phyloP scores from a whole-genome alignment of 2,329 filamentous ascomycete species.

The Scytalidium sp. region DNA sequence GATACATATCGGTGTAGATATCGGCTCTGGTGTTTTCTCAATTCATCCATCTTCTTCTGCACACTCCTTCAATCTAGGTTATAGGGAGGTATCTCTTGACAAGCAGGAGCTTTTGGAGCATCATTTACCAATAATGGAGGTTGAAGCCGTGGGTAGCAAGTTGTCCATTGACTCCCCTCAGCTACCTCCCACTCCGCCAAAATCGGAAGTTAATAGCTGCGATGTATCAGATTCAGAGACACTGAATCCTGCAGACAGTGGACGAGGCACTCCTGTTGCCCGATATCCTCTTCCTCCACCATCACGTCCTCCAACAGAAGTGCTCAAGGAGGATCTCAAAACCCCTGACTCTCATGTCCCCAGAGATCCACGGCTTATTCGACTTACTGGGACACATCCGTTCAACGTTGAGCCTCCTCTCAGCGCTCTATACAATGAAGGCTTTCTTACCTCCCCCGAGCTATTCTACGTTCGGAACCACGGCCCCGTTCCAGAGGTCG shows the following conservation, averaged over 20 bases:
- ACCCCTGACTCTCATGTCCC: constrained; percentile 82
- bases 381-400: constrained; percentile 83
- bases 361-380: constrained; percentile 76
- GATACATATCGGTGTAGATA: too few relatives aligned
- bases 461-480: constrained; percentile 93
- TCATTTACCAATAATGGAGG: neutral
- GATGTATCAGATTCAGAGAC: constrained; percentile 14
- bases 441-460: constrained; percentile 83
- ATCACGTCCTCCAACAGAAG: constrained; percentile 50
- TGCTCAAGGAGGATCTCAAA: constrained; percentile 73
- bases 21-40: too few relatives aligned
- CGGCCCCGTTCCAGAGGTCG: constrained; percentile 74
- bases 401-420: constrained; percentile 89
- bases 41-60: too few relatives aligned
- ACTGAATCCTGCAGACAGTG: neutral
- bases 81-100: too few relatives aligned
- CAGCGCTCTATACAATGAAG: constrained; percentile 71
- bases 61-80: too few relatives aligned
- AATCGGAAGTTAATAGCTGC: constrained; percentile 20
- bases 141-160: neutral
- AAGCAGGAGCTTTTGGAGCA: neutral
- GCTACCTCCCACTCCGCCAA: constrained; percentile 26
- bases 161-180: constrained; percentile 1
- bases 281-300: constrained; percentile 63
- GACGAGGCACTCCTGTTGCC: constrained; percentile 5